A percentile compares a stretch with the other conserved stretches of the same genome.
Conservation (phyloP, 2,329 filamentous ascomycete species). For the Sordariomycetes sp. region DNA sequence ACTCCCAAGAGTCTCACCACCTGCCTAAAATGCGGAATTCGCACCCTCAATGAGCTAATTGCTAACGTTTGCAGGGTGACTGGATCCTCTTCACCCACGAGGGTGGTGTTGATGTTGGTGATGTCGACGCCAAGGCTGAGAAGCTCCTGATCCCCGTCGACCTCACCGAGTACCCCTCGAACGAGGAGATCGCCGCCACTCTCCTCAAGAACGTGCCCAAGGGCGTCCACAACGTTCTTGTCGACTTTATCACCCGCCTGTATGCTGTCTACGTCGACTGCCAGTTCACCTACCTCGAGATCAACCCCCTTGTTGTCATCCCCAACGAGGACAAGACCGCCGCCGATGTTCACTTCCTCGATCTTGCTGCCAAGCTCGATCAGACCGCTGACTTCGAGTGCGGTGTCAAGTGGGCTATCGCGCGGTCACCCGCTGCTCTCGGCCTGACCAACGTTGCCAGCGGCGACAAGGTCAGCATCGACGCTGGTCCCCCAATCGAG, state of each 20-base stretch:
- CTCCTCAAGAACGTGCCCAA: conserved; percentile 90
- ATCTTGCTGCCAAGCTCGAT: conserved; percentile 96
- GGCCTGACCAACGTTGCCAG: conserved; percentile 64
- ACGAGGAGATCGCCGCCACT: conserved; percentile 78
- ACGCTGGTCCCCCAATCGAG: conserved; percentile 95
- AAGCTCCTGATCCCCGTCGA: conserved; percentile 97
- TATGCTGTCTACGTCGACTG: conserved; percentile 99
- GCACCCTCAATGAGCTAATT: not conserved
- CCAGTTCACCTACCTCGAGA: conserved; percentile 99
- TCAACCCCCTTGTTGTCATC: conserved; percentile 97
- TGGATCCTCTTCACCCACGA: conserved; percentile 99
- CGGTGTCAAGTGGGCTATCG: conserved; percentile 97
- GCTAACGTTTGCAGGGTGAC: conserved; percentile 62
- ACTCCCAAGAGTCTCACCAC: not conserved
- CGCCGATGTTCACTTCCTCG: conserved; percentile 93
- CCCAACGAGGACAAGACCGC: conserved; percentile 89
- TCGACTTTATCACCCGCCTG: conserved; percentile 97
- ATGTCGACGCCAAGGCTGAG: conserved; percentile 98
- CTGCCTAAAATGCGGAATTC: not conserved
- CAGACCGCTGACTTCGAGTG: conserved; percentile 99
- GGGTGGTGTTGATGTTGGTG: conserved; percentile 98
- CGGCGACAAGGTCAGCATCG: conserved; percentile 76
- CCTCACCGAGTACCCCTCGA: conserved; percentile 88
- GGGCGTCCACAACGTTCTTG: conserved; percentile 94
- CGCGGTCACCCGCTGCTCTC: conserved; percentile 79